Conservation (phyloP, 352 stramenopile species). For the Pythium oligandrum region DNA sequence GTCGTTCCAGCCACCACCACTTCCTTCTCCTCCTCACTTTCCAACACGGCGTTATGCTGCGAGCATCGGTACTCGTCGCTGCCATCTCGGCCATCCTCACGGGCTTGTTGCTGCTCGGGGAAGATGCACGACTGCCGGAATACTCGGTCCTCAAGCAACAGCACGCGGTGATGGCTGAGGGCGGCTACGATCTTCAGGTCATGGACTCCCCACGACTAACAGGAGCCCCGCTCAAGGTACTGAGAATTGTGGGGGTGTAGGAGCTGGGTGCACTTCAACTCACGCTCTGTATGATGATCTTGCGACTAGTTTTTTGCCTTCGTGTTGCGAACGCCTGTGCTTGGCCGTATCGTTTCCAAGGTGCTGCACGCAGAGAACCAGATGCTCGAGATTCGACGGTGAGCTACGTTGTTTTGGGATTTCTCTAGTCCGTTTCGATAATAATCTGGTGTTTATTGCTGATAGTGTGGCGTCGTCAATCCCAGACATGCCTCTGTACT, state of each 20-base stretch:
- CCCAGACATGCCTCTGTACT: constrained; percentile 74
- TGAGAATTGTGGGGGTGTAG: constrained; percentile 1
- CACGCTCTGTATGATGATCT: neutral
- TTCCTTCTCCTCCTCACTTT: too few species aligned
- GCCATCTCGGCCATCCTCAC: constrained; percentile 38
- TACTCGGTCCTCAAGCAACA: constrained; percentile 32
- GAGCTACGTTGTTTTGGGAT: neutral
- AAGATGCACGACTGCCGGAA: constrained; percentile 33
- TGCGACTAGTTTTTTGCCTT: constrained; percentile 29
- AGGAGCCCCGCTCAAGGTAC: constrained; percentile 35
- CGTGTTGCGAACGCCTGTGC: constrained; percentile 34
- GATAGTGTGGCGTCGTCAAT: constrained; percentile 51
- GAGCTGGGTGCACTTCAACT: neutral
- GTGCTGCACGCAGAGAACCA: constrained; percentile 54
- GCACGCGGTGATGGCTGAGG: constrained; percentile 17
- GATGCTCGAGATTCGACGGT: constrained; percentile 44
- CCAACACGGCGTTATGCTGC: constrained; percentile 21
- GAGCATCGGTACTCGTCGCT: constrained; percentile 16
- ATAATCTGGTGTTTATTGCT: neutral
- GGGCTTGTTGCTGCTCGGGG: constrained; percentile 43
- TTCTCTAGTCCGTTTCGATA: neutral
- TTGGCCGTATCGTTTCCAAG: constrained; percentile 44
- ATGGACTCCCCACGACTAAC: constrained; percentile 42
- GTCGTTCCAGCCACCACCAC: too few species aligned
- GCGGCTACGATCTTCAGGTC: constrained; percentile 49